Base-by-base conservation (phyloP, 345 rosid species). In the Arabis alpina region DNA sequence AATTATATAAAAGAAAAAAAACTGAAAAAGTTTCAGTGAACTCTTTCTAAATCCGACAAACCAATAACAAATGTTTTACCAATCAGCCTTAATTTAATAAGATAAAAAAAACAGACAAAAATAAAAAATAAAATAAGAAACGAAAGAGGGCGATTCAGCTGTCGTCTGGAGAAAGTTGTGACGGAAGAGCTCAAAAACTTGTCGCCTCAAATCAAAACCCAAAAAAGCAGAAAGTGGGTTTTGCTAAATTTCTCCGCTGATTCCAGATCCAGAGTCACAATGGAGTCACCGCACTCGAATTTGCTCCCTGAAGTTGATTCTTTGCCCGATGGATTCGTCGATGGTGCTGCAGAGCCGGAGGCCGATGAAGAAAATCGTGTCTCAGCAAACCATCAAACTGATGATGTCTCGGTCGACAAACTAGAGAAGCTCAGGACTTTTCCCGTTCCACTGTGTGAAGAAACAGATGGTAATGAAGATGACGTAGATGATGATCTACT, bases 281-380 rank as follows among this genome's bases (percentile, higher is more conserved):
- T 91, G 97, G 92, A 87, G 80, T 82, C 75, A 62, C 66, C 76
- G 40, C 69, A 51, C 30, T 82, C 86, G 59, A 83, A 82, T 77
- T 83, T 84, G 79, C 96, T 93, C 49, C 98, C 98, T 27, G 96
- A 89, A 78, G 98, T 84, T 51, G 96, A 89, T 77, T 77, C 96
- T 30, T 76, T 93, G 79, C 98, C 98, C 4, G 97, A 88, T 78
- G 98, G 98, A 57, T 91, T 91, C 78, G 92, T 93, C 36, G 97
- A 88, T 27, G 80, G 88, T 74, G 75, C 94, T 41, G 32, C 80
- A 1, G 93, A 90, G 13, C 73, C 64, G 4, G 82, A 80, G 15
- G 49, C 65, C 72, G 67, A 80, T 62, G 78, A 74, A 61, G 79
- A 75, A 34, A 37, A 39, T 14, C 73, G 19, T 14, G 37, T 59